Percentiles rank a stretch among this genome's conserved stretches.
phyloP scores from a whole-genome alignment of 177 flowering plant genomes.

The Telopea speciosissima region DNA sequence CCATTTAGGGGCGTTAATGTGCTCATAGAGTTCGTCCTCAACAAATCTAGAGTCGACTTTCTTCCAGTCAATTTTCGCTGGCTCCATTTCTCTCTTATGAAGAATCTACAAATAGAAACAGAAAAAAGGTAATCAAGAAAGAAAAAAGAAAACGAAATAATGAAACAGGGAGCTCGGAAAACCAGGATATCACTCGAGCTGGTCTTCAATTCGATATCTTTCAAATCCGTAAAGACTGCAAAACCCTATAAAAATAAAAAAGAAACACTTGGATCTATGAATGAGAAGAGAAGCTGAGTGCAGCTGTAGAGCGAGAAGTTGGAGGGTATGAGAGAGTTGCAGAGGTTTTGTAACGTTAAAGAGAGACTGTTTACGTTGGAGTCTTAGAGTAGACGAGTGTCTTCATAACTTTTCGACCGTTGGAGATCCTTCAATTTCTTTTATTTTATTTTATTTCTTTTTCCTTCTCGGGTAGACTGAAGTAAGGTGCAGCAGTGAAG shows the following conservation, averaged over 20 bases:
- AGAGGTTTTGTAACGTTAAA: slow-evolving; percentile 13
- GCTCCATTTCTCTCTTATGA: slow-evolving; percentile 50
- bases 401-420: slow-evolving; percentile 13
- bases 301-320: neutral
- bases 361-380: slow-evolving; percentile 5
- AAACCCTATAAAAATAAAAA: no score
- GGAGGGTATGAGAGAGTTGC: neutral
- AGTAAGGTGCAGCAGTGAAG: no score
- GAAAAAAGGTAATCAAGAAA: neutral
- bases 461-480: no score
- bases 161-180: neutral
- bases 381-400: neutral
- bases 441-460: neutral
- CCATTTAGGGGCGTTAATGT: slow-evolving; percentile 86
- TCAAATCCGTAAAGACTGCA: neutral
- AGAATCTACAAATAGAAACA: neutral
- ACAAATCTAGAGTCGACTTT: slow-evolving; percentile 58
- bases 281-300: neutral
- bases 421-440: slow-evolving; percentile 5
- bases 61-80: slow-evolving; percentile 85
- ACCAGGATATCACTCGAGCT: neutral
- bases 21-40: slow-evolving; percentile 57
- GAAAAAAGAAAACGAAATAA: neutral
- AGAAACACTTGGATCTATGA: no score
- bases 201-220: neutral